These are phyloP conservation scores for Sisymbrium irio DNA, from an alignment of 345 rosid genomes.

Conservation along the genomic window DNA sequence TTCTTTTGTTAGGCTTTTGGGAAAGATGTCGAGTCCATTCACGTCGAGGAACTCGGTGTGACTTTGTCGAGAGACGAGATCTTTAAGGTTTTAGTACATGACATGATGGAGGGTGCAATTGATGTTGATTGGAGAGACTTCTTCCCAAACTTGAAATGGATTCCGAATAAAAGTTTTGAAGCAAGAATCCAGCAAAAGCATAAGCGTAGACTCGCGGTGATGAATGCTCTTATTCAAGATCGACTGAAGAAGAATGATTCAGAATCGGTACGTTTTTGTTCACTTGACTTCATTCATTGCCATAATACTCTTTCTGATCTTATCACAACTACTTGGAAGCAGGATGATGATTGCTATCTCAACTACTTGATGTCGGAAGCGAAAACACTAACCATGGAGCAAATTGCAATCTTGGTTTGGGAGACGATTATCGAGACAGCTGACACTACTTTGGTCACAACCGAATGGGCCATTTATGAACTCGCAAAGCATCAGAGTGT, in stretches of 20 bases:
- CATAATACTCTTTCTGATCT: not conserved
- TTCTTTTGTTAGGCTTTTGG: slow-evolving; percentile 58
- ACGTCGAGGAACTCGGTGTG: slow-evolving; percentile 59
- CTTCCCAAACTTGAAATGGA: slow-evolving; percentile 83
- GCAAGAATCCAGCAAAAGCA: slow-evolving; percentile 45
- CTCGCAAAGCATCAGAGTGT: slow-evolving; percentile 62
- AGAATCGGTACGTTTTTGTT: slow-evolving; percentile 44
- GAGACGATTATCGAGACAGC: slow-evolving; percentile 72
- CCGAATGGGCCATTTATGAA: slow-evolving; percentile 92
- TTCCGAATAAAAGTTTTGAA: slow-evolving; percentile 63
- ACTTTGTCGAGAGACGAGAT: slow-evolving; percentile 60
- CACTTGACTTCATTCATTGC: not conserved
- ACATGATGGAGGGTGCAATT: slow-evolving; percentile 76
- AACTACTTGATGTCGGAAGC: slow-evolving; percentile 62
- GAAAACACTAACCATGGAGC: slow-evolving; percentile 56
- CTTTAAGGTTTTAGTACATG: slow-evolving; percentile 51
- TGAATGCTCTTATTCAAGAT: slow-evolving; percentile 58
- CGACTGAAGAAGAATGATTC: slow-evolving; percentile 48
- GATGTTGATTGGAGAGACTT: slow-evolving; percentile 97
- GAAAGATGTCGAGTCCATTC: slow-evolving; percentile 54
- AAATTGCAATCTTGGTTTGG: slow-evolving; percentile 65
- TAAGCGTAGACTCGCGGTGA: slow-evolving; percentile 55
- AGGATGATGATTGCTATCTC: slow-evolving; percentile 58
- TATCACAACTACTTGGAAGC: slow-evolving; percentile 14
- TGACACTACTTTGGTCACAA: slow-evolving; percentile 72